A percentile compares a stretch with the other conserved stretches of the same genome.
These are phyloP conservation scores for Parmales sp. DNA, from an alignment of 108 stramenopile species.

Conservation along the genomic window DNA sequence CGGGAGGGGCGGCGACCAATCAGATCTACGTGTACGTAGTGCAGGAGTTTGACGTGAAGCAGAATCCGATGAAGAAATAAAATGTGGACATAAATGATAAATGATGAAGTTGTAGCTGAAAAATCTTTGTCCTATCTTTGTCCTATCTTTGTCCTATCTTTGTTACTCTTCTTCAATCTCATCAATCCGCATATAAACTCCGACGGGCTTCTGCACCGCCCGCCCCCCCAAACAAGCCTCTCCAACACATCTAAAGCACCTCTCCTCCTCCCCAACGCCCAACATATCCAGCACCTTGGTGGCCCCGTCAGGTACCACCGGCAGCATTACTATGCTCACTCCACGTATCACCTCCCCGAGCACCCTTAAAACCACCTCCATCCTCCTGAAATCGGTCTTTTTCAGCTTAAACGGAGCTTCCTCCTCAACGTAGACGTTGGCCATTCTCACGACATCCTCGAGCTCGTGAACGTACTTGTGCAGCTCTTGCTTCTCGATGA, in stretches of 20 bases:
- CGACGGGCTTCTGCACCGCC: background rate
- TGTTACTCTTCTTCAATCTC: too few species aligned
- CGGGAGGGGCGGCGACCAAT: slow-evolving; percentile 39
- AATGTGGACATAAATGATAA: too few species aligned
- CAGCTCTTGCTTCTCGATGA: slow-evolving; percentile 58
- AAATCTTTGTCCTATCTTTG: too few species aligned
- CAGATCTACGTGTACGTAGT: slow-evolving; percentile 71
- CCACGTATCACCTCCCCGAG: slow-evolving; percentile 80
- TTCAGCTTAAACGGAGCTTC: slow-evolving; percentile 82
- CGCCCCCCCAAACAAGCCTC: background rate
- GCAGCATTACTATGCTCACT: slow-evolving; percentile 78
- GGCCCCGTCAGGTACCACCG: slow-evolving; percentile 76
- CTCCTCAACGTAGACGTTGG: slow-evolving; percentile 79
- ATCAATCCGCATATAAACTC: too few species aligned
- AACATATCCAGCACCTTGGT: slow-evolving; percentile 73
- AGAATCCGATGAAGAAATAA: slow-evolving; percentile 58
- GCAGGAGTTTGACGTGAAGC: slow-evolving; percentile 75
- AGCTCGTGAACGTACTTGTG: slow-evolving; percentile 67
- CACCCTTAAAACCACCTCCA: slow-evolving; percentile 75
- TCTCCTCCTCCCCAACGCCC: slow-evolving; percentile 56
- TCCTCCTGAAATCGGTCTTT: slow-evolving; percentile 71
- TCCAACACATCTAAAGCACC: background rate
- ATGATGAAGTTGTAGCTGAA: too few species aligned
- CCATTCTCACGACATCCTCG: slow-evolving; percentile 31
- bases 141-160: too few species aligned